These are phyloP conservation scores for Tricholoma terreum DNA, from an alignment of 768 basidiomycete genomes.

Conservation along the genomic window DNA sequence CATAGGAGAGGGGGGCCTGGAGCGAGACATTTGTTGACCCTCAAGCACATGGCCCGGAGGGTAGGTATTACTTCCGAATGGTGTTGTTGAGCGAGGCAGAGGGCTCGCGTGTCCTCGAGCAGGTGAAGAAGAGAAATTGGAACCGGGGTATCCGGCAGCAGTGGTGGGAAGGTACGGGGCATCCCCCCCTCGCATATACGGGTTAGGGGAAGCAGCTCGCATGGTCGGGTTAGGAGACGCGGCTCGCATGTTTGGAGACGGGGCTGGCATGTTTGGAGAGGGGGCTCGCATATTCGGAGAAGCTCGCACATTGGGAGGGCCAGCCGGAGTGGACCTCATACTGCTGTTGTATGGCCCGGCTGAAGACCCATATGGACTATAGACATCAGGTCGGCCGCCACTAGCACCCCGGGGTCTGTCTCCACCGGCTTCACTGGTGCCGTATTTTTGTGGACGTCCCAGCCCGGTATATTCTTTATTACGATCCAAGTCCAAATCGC, in stretches of 20 bases:
- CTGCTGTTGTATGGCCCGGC: slow-evolving; percentile 31
- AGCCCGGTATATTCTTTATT: slow-evolving; percentile 29
- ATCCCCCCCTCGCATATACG: slow-evolving; percentile 8
- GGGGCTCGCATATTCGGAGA: slow-evolving; percentile 51
- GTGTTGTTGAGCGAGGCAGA: slow-evolving; percentile 41
- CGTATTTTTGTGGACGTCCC: slow-evolving; percentile 45
- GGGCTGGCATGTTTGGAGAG: slow-evolving; percentile 29
- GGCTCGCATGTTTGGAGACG: slow-evolving; percentile 32
- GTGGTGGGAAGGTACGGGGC: slow-evolving; percentile 7
- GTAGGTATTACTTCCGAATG: slow-evolving; percentile 43
- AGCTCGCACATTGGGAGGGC: slow-evolving; percentile 27
- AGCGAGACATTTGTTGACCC: slow-evolving; percentile 45
- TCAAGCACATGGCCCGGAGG: slow-evolving; percentile 56
- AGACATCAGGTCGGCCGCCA: slow-evolving; percentile 28
- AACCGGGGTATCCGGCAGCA: slow-evolving; percentile 29
- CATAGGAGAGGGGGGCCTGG: slow-evolving; percentile 53
- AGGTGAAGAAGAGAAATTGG: slow-evolving; percentile 35
- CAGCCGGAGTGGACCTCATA: slow-evolving; percentile 19
- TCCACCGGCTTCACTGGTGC: slow-evolving; percentile 35
- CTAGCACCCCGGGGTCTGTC: slow-evolving; percentile 38
- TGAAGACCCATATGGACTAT: slow-evolving; percentile 31
- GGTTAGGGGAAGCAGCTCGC: slow-evolving; percentile 15
- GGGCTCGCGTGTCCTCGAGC: slow-evolving; percentile 30
- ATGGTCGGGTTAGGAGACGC: slow-evolving; percentile 31
- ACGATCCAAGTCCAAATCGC: slow-evolving; percentile 38